Base-by-base conservation (phyloP, 2,329 filamentous ascomycete genomes). In the Aspergillus flavus region DNA sequence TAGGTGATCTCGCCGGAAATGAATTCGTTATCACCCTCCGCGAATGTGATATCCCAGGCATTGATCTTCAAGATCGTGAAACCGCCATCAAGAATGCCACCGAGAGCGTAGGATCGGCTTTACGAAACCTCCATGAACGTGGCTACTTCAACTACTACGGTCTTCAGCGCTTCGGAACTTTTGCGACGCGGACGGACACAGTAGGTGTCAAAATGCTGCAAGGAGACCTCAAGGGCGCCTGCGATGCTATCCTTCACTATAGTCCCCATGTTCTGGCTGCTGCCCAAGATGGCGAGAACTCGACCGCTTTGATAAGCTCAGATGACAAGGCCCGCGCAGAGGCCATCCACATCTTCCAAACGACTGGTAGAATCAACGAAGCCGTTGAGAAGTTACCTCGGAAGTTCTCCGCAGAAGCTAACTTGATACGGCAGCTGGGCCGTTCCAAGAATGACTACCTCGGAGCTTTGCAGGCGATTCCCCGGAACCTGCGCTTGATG, bases 111-210 rank as follows among this genome's bases (percentile, higher is more conserved):
- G 84, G 65, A 73, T 82, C 65, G 84, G 72, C 92, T 1, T 81
- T 97, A 57, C 81, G 85, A 48, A 87, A 89, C 66, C 87, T 98
- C 68, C 83, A 85, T 60, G 80, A 87, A 50, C 85, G 89, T 52
- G 95, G 95, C 3, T 99, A 96, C 82, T 89, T 99, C 79, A 99
- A 99, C 79, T 99, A 98, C 81, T 99, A 94, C 73, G 95, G 95
- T 10, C 87, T 98, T n/a, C 95, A 99, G 79, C 89, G 95, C 28
- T 99, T 99, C 72, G 95, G 95, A 32, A 94, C 93, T 0, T 94
- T 95, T 77, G 82, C 88, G 32, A 90, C 92, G 14, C 91, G 93
- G 39, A 99, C 95, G 0, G 93, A 98, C 72, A 86, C 89, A 46
- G 83, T 97, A 57, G 95, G 95, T 56, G 87, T 90, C 74, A 89